phyloP scores from a whole-genome alignment of 2,329 filamentous ascomycete species.

The Venturia asperata region DNA sequence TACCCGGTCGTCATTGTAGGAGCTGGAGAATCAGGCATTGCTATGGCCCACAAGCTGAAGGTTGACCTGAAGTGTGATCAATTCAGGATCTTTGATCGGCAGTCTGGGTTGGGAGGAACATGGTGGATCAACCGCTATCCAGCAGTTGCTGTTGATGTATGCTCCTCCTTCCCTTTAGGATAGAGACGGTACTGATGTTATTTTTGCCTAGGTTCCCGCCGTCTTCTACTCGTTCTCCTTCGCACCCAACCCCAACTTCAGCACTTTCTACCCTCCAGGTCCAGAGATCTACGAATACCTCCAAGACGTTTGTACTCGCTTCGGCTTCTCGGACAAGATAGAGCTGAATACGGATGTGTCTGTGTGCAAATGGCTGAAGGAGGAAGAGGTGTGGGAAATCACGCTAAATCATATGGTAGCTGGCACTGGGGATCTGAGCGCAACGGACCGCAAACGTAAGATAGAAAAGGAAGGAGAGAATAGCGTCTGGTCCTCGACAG shows the following conservation, averaged over 20 bases:
- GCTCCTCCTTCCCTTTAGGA: neutral
- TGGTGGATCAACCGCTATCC: slow-evolving; percentile 59
- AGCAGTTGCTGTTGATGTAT: slow-evolving; percentile 33
- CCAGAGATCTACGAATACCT: slow-evolving; percentile 47
- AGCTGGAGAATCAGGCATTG: slow-evolving; percentile 56
- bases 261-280: slow-evolving; percentile 42
- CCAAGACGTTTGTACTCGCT: slow-evolving; percentile 46
- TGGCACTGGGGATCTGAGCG: slow-evolving; percentile 49
- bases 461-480: slow-evolving; percentile 38
- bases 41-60: slow-evolving; percentile 53
- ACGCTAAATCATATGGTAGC: slow-evolving; percentile 43
- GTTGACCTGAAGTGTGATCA: slow-evolving; percentile 52
- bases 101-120: slow-evolving; percentile 53
- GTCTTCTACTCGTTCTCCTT: slow-evolving; percentile 52
- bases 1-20: slow-evolving; percentile 52
- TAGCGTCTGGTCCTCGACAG: slow-evolving; percentile 45
- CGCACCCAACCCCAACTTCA: slow-evolving; percentile 47
- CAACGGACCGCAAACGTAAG: slow-evolving; percentile 40
- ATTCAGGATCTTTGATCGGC: slow-evolving; percentile 54
- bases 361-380: slow-evolving; percentile 45
- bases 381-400: slow-evolving; percentile 50
- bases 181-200: slow-evolving; percentile 24
- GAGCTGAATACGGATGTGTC: slow-evolving; percentile 52
- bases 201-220: slow-evolving; percentile 52
- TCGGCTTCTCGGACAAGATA: slow-evolving; percentile 50